A percentile compares a stretch with the other conserved stretches of the same genome.
phyloP scores from a whole-genome alignment of 257 asterid genomes.

The Mentha longifolia region DNA sequence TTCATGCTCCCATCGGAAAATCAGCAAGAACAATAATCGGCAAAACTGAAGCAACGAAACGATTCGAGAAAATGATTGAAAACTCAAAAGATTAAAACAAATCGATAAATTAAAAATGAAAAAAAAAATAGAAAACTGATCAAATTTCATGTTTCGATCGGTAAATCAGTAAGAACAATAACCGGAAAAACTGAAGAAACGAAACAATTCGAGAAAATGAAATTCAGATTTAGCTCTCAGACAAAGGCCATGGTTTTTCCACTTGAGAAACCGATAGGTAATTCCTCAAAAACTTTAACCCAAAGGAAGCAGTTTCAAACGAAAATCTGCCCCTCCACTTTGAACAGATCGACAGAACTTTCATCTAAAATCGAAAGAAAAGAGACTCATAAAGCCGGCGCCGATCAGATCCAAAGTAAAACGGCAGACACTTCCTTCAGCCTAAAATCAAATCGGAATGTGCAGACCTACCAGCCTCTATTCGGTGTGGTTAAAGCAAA shows the following conservation, averaged over 20 bases:
- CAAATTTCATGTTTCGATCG: too few species aligned
- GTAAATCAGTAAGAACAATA: too few species aligned
- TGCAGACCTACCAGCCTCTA: conserved; percentile 32
- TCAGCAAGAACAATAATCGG: too few species aligned
- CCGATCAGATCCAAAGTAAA: conserved; percentile 27
- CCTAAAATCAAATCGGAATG: conserved; percentile 44
- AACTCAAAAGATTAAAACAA: too few species aligned
- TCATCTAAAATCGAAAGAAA: conserved; percentile 48
- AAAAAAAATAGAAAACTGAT: too few species aligned
- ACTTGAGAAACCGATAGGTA: conserved; percentile 42
- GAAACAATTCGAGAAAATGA: neutral
- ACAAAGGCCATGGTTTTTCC: conserved; percentile 60
- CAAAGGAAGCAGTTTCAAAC: conserved; percentile 28
- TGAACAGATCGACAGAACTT: conserved; percentile 32
- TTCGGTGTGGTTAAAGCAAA: conserved; percentile 95
- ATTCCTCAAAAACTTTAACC: conserved; percentile 40
- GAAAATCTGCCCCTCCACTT: conserved; percentile 25
- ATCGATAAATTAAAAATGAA: too few species aligned
- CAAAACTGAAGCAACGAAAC: neutral
- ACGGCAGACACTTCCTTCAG: conserved; percentile 27
- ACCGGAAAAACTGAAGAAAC: neutral
- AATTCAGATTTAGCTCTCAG: conserved; percentile 45
- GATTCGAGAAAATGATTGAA: neutral
- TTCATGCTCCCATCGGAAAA: too few species aligned
- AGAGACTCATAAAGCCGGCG: conserved; percentile 54